Base-by-base conservation (phyloP, 805 yeast species). In the Candida multigemmis region DNA sequence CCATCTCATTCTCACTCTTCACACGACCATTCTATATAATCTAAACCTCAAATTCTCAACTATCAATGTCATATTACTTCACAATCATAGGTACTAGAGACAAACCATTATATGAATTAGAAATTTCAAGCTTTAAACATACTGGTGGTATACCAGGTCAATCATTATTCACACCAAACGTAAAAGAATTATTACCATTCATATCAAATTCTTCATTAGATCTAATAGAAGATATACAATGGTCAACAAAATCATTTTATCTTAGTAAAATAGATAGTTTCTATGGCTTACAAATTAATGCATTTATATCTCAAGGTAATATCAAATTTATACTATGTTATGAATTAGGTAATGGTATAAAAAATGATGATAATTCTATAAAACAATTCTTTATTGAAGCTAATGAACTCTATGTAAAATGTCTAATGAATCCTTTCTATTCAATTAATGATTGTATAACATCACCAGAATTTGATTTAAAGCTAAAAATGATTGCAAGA, bases 141-240 rank as follows among this genome's bases (percentile, higher is more conserved):
- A 22, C 21, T 7, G n/a, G 15, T 13, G 9, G 25, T 12, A 32
- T 48, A 3, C 59, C 62, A 1, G 93, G 93, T 0, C 56, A 53
- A 20, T 60, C 78, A 6, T 62, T 63, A 44, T 79, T 86, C 39
- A 67, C 87, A 1, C 60, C 71, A 6, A 82, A 77, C 26, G 70
- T 84, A 49, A 68, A 69, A 40, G 95, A 89, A 44, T 56, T 89
- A 19, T 76, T 80, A 38, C 96, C 96, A 13, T 89, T 86, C 44
- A 76, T 91, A 16, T 69, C 87, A 19, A 94, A 91, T 46, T 72
- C 96, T 1, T 74, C 97, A 2, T 54, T 91, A 19, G 98, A 91
- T 50, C 65, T 91, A n/a, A 75, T 91, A 0, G 96, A 91, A 37
- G 95, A 87, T 41, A 54, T 74, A 3, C 96, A 86, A 46, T 86